A percentile compares a stretch with the other conserved stretches of the same genome.
Conservation (phyloP, 2,329 filamentous ascomycete genomes). For the Aspergillus sp. region DNA sequence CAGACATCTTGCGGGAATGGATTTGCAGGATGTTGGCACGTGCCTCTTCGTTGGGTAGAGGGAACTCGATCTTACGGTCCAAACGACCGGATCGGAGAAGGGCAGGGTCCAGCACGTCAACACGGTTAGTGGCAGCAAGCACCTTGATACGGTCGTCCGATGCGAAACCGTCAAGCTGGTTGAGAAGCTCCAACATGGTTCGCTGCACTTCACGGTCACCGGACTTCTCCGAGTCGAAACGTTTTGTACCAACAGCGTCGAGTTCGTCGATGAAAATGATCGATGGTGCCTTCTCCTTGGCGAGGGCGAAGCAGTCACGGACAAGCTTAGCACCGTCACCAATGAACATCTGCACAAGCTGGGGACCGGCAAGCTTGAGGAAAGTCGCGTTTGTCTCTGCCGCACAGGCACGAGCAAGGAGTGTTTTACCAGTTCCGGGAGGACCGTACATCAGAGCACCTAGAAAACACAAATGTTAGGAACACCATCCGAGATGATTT, state of each 20-base stretch:
- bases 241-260: conserved; percentile 97
- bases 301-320: conserved; percentile 92
- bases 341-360: conserved; percentile 99
- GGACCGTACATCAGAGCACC: conserved; percentile 95
- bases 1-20: conserved; percentile 96
- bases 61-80: conserved; percentile 97
- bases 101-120: conserved; percentile 89
- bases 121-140: conserved; percentile 86
- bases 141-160: conserved; percentile 97
- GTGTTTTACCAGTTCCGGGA: conserved; percentile 47
- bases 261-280: conserved; percentile 99
- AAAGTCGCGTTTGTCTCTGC: conserved; percentile 98
- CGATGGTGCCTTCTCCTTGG: conserved; percentile 96
- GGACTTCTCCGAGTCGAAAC: conserved; percentile 97
- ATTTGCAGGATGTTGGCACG: conserved; percentile 96
- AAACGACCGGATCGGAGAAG: conserved; percentile 86
- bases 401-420: conserved; percentile 86
- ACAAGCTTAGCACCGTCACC: conserved; percentile 97
- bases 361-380: conserved; percentile 94
- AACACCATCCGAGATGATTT: too few relatives aligned
- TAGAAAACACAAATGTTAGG: conserved; percentile 32
- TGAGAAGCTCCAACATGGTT: conserved; percentile 97
- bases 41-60: conserved; percentile 94
- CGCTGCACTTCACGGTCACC: conserved; percentile 97
- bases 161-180: conserved; percentile 96